Evolutionary conservation across 2,329 filamentous ascomycete species (phyloP), one percentile per base, ranked within the genome.

Genomic region (Alternaria arborescens): DNA sequence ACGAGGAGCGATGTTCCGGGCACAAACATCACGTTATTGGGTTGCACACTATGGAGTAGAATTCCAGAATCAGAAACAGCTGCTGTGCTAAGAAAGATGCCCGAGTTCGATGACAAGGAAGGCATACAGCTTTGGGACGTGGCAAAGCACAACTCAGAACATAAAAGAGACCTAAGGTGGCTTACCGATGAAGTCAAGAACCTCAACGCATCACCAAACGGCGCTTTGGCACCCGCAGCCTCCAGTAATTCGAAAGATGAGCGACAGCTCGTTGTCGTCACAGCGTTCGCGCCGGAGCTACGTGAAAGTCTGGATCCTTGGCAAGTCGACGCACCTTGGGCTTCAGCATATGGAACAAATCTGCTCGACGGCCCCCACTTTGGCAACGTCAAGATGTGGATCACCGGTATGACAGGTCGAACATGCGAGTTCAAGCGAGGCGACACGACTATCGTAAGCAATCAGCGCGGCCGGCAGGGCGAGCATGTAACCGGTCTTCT

Each of bases 31-130:
- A 85, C 82, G 3, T 73, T 89, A 3, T 72, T 89, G 2, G 87
- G 87, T 6, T 88, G 85, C 63, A 87, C 86, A 2, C 77, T 89
- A 0, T 88, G 86, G 83, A 87, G 85, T 1, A 64, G 73, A 0
- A 80, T 89, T 6, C 78, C 83, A 0, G 62, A 77, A 0, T 72
- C 79, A 5, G 75, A 77, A 5, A 73, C 67, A 11, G 71, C 72
- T 0, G 67, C 80, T 5, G 82, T 88, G 14, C 47, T 74, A 26
- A 71, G 72, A 34, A 83, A 78, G 59, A 77, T 88, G 10, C 82
- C 80, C 20, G 87, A 89, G 70, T 88, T 87, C 53, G 76, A 81
- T 26, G 79, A 81, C 22, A 43, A 62, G n/a, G 43, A 48, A 0
- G 72, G 72, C 28, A 88, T 89, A n/a, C 52, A 63, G 11, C 75